phyloP scores from a whole-genome alignment of 176 grass and related monocot species.

The Secale cereale region DNA sequence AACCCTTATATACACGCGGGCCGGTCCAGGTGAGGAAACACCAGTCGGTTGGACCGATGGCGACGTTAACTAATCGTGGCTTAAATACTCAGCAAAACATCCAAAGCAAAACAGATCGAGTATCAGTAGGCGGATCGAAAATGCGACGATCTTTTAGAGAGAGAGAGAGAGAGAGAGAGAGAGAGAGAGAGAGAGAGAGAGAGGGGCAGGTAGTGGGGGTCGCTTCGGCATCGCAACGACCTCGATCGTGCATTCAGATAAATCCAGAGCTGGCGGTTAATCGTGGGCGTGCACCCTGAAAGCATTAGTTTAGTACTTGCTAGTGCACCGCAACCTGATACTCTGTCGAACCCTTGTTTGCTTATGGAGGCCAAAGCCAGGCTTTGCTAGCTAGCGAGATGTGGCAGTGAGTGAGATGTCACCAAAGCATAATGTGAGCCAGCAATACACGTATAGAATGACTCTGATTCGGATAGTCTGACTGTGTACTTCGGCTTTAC shows the following conservation, averaged over 20 bases:
- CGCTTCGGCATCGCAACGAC: constrained; percentile 51
- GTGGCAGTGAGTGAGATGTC: background rate
- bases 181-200: constrained; percentile 8
- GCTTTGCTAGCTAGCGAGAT: background rate
- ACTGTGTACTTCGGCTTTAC: background rate
- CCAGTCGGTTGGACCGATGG: background rate
- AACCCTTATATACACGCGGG: constrained; percentile 13
- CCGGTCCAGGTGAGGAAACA: background rate
- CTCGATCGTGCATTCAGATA: constrained; percentile 5
- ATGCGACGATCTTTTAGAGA: background rate
- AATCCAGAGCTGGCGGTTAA: constrained; percentile 35
- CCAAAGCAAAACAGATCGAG: background rate
- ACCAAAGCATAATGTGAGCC: background rate
- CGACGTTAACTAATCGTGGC: background rate
- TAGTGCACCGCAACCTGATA: constrained; percentile 16
- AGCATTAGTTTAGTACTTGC: constrained; percentile 15
- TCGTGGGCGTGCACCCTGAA: constrained; percentile 35
- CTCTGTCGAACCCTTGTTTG: constrained; percentile 25
- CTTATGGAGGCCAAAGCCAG: background rate
- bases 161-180: constrained; percentile 3
- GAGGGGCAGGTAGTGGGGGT: constrained; percentile 41
- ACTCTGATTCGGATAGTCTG: background rate
- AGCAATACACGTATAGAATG: background rate
- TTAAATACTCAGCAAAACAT: background rate
- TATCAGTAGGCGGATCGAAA: background rate